Conservation (phyloP, 129 eudicot genomes). For the Artemisia annua region DNA sequence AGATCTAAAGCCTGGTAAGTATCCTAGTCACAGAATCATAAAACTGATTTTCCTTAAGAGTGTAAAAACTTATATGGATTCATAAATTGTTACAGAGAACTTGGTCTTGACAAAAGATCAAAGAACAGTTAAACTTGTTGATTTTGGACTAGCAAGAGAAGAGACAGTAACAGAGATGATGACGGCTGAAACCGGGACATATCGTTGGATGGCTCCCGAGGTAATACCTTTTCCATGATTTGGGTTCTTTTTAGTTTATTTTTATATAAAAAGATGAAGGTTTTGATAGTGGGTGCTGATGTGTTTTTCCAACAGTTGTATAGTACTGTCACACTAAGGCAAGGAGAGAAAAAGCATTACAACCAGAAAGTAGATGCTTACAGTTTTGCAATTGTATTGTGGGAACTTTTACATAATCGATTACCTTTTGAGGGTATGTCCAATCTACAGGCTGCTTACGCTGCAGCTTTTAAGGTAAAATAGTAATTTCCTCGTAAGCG, state of each 20-base stretch:
- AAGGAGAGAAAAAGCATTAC: slow-evolving; percentile 70
- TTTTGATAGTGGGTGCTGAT: slow-evolving; percentile 9
- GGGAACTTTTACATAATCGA: slow-evolving; percentile 60
- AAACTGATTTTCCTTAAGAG: background rate
- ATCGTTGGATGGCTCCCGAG: slow-evolving; percentile 87
- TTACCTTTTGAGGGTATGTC: slow-evolving; percentile 72
- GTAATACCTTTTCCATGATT: slow-evolving; percentile 22
- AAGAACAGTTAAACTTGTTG: slow-evolving; percentile 64
- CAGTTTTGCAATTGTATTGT: slow-evolving; percentile 67
- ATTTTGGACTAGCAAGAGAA: slow-evolving; percentile 79
- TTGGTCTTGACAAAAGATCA: slow-evolving; percentile 70
- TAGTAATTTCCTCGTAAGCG: slow-evolving; percentile 4
- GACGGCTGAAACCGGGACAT: slow-evolving; percentile 79
- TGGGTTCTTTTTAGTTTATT: background rate
- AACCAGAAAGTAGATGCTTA: slow-evolving; percentile 76
- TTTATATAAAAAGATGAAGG: background rate
- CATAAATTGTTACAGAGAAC: slow-evolving; percentile 40
- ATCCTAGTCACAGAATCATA: background rate
- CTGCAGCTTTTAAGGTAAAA: slow-evolving; percentile 65
- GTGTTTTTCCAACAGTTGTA: slow-evolving; percentile 43
- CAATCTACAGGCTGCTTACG: slow-evolving; percentile 64
- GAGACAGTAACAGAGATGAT: slow-evolving; percentile 77
- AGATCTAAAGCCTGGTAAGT: slow-evolving; percentile 57
- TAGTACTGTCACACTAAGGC: slow-evolving; percentile 71
- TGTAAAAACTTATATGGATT: background rate